Percentiles rank a stretch among this genome's conserved stretches.
Evolutionary conservation across 352 stramenopile genomes (phyloP).

Genomic region (Phytophthora idaei): DNA sequence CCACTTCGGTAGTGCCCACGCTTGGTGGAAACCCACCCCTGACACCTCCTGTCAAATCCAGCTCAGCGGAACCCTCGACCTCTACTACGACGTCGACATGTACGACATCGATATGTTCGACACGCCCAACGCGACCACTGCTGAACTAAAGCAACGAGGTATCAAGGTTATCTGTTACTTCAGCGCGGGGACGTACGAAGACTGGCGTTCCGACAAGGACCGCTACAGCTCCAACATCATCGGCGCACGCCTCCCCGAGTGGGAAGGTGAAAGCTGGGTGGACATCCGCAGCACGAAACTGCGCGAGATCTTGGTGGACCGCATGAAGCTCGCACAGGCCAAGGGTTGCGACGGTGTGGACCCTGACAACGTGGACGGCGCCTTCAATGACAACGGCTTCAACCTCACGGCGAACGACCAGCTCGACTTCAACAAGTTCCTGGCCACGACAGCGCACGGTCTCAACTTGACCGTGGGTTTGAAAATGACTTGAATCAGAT

Average conservation of each 20-base stretch:
- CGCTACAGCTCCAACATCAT: slow-evolving; percentile 46
- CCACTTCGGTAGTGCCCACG: neutral
- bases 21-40: slow-evolving; percentile 47
- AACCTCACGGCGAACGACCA: slow-evolving; percentile 41
- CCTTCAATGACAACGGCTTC: slow-evolving; percentile 45
- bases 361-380: slow-evolving; percentile 61
- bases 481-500: slow-evolving; percentile 63
- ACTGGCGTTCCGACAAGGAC: slow-evolving; percentile 52
- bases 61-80: slow-evolving; percentile 37
- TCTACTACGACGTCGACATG: slow-evolving; percentile 39
- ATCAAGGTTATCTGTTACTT: slow-evolving; percentile 68
- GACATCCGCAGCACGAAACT: slow-evolving; percentile 42
- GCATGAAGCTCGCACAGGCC: slow-evolving; percentile 47
- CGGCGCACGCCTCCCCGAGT: slow-evolving; percentile 35
- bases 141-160: slow-evolving; percentile 29
- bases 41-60: slow-evolving; percentile 52
- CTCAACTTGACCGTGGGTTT: slow-evolving; percentile 52
- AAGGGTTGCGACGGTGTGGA: slow-evolving; percentile 67
- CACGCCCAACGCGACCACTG: slow-evolving; percentile 35
- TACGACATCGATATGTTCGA: slow-evolving; percentile 54
- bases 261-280: slow-evolving; percentile 46
- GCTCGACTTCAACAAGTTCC: slow-evolving; percentile 56
- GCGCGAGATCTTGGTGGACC: slow-evolving; percentile 44
- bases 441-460: slow-evolving; percentile 45
- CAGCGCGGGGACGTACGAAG: slow-evolving; percentile 54